Conservation (phyloP, 177 flowering plant species). For the Vitis hybrid region DNA sequence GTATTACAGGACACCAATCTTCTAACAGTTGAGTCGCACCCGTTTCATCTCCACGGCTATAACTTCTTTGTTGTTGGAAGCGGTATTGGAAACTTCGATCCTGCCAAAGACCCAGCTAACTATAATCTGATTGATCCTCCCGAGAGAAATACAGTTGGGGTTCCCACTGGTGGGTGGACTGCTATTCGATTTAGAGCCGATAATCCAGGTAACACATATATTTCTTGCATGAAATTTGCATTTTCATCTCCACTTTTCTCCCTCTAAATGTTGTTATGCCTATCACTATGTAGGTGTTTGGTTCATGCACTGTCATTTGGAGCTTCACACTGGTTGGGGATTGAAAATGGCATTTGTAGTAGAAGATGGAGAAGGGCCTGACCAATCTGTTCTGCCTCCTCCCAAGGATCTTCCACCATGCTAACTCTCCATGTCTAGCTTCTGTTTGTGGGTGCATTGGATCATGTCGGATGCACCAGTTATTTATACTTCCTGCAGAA, state of each 20-base stretch:
- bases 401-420: slow-evolving; percentile 64
- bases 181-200: slow-evolving; percentile 70
- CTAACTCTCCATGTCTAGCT: slow-evolving; percentile 13
- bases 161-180: slow-evolving; percentile 79
- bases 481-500: too few relatives aligned
- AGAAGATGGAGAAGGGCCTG: slow-evolving; percentile 45
- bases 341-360: slow-evolving; percentile 62
- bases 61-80: slow-evolving; percentile 72
- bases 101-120: slow-evolving; percentile 50
- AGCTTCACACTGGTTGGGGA: slow-evolving; percentile 68
- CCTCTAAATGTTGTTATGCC: neutral
- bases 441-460: too few relatives aligned
- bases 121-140: slow-evolving; percentile 69
- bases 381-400: slow-evolving; percentile 51
- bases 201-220: slow-evolving; percentile 56
- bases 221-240: neutral
- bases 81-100: slow-evolving; percentile 65
- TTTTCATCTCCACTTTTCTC: neutral
- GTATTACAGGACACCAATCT: slow-evolving; percentile 74
- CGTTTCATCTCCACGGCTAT: slow-evolving; percentile 74
- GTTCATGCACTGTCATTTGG: slow-evolving; percentile 76
- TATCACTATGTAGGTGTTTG: slow-evolving; percentile 48
- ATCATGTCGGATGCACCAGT: too few relatives aligned
- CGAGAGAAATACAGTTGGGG: slow-evolving; percentile 73
- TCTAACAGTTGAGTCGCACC: slow-evolving; percentile 66